Evolutionary conservation across 179 eudicot species (phyloP).

Genomic region (Corrigiola litoralis): DNA sequence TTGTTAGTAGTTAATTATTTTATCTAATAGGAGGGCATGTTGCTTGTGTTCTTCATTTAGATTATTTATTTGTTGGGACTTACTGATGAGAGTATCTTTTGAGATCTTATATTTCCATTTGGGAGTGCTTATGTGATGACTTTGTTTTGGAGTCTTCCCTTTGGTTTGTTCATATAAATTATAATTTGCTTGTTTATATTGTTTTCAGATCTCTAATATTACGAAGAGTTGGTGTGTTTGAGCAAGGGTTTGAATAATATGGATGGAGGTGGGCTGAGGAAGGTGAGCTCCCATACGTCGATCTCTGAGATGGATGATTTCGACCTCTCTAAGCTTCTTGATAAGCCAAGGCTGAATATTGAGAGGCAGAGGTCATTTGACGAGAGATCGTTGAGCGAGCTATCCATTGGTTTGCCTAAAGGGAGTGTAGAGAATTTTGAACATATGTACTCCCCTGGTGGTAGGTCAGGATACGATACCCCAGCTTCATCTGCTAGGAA

Average conservation of each 20-base stretch:
- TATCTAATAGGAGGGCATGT: background rate
- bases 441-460: slow-evolving; percentile 69
- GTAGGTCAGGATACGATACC: slow-evolving; percentile 72
- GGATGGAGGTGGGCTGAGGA: slow-evolving; percentile 66
- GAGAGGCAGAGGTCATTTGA: slow-evolving; percentile 94
- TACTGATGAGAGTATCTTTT: slow-evolving; percentile 10
- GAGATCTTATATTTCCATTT: slow-evolving; percentile 23
- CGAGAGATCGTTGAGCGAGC: slow-evolving; percentile 92
- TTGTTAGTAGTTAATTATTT: background rate
- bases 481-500: slow-evolving; percentile 88
- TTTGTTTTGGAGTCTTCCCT: background rate
- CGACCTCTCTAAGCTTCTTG: slow-evolving; percentile 79
- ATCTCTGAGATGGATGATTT: slow-evolving; percentile 80
- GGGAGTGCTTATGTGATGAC: slow-evolving; percentile 16
- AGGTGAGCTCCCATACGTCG: slow-evolving; percentile 82
- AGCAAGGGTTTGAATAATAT: slow-evolving; percentile 27
- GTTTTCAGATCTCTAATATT: slow-evolving; percentile 13
- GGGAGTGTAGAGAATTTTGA: slow-evolving; percentile 68
- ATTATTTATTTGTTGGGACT: background rate
- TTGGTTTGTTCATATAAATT: background rate
- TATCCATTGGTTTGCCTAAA: slow-evolving; percentile 66
- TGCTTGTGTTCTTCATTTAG: slow-evolving; percentile 21
- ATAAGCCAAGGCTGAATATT: slow-evolving; percentile 71
- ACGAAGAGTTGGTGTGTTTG: slow-evolving; percentile 9
- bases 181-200: background rate